These are phyloP conservation scores for Pythium sukuiense DNA, from an alignment of 352 stramenopile species.

Conservation along the genomic window DNA sequence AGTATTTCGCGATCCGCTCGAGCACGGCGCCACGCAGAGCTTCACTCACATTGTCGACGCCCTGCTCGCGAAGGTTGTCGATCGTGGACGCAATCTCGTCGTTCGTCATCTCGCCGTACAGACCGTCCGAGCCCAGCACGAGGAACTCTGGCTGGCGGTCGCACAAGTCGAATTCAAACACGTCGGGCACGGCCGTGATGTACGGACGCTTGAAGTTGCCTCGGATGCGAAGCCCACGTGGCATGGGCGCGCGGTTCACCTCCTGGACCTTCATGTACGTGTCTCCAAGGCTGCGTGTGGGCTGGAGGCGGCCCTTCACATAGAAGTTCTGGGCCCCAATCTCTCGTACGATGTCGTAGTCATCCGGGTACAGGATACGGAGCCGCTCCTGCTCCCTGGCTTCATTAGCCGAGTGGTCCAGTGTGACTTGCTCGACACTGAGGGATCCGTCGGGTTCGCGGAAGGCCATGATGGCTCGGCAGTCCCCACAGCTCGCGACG, in stretches of 20 bases:
- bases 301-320: constrained; percentile 69
- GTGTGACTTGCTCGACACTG: constrained; percentile 64
- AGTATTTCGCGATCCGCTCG: constrained; percentile 55
- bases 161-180: constrained; percentile 59
- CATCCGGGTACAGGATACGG: constrained; percentile 51
- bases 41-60: constrained; percentile 55
- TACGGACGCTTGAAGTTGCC: constrained; percentile 61
- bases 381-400: constrained; percentile 56
- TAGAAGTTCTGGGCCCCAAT: constrained; percentile 68
- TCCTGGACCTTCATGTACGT: constrained; percentile 81
- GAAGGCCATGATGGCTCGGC: constrained; percentile 65
- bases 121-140: constrained; percentile 59
- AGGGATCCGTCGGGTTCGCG: constrained; percentile 49
- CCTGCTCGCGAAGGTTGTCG: constrained; percentile 42
- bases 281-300: constrained; percentile 62
- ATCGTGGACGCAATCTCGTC: constrained; percentile 61
- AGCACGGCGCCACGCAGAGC: constrained; percentile 47
- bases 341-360: constrained; percentile 72
- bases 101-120: constrained; percentile 66
- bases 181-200: constrained; percentile 62
- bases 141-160: constrained; percentile 59
- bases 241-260: constrained; percentile 65
- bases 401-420: constrained; percentile 69
- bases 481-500: constrained; percentile 66
- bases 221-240: constrained; percentile 51